These are phyloP conservation scores for Phoma herbarum DNA, from an alignment of 2,329 filamentous ascomycete genomes.

Conservation along the genomic window DNA sequence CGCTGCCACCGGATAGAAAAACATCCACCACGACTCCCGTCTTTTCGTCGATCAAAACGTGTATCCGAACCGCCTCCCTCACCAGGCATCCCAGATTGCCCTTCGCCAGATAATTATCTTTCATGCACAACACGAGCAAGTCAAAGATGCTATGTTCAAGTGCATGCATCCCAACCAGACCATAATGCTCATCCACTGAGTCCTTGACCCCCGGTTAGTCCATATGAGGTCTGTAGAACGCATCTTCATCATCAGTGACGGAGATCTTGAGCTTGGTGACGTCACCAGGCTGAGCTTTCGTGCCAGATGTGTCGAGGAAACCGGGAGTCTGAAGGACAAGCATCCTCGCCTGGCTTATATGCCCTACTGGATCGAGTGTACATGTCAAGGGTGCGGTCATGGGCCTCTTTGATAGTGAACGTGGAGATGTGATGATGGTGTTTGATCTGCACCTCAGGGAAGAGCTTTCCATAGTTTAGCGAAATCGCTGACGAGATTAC, in stretches of 20 bases:
- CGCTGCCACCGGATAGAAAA: not conserved
- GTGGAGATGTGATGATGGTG: not conserved
- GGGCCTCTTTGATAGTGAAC: not conserved
- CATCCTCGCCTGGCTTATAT: not conserved
- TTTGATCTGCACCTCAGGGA: not conserved
- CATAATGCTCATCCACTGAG: not conserved
- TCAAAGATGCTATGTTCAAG: not conserved
- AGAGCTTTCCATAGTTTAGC: not conserved
- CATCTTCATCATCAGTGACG: constrained; percentile 7
- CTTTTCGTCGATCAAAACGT: constrained; percentile 1
- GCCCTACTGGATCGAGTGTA: not conserved
- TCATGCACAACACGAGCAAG: not conserved
- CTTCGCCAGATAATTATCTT: not conserved
- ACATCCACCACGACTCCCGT: not conserved
- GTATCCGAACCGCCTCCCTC: constrained; percentile 4
- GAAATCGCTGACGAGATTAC: not conserved
- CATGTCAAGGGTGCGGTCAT: not conserved
- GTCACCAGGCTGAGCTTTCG: not conserved
- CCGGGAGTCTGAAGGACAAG: not conserved
- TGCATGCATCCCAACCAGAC: constrained; percentile 2
- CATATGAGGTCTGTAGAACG: not conserved
- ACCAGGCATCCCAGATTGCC: not conserved
- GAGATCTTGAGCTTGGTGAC: constrained; percentile 11
- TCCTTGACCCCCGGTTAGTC: not conserved
- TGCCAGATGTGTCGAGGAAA: constrained; percentile 8